These are phyloP conservation scores for Hypericum perforatum DNA, from an alignment of 345 rosid species.

Conservation along the genomic window DNA sequence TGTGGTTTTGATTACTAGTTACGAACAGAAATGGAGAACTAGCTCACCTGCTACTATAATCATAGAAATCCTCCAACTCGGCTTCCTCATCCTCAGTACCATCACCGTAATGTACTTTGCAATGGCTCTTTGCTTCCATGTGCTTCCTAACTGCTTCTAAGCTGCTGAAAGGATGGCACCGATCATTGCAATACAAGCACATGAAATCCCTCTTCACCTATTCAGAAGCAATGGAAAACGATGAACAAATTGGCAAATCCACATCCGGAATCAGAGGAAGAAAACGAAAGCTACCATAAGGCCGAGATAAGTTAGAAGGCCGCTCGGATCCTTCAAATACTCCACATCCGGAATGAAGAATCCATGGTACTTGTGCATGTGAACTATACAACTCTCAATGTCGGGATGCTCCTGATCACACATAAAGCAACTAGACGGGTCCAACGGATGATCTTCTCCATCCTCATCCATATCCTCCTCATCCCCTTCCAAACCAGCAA, in stretches of 20 bases:
- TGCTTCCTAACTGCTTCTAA: constrained; percentile 97
- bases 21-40: neutral
- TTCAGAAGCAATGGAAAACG: neutral
- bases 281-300: constrained; percentile 49
- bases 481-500: constrained; percentile 7
- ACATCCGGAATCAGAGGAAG: neutral
- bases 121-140: constrained; percentile 88
- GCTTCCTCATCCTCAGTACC: constrained; percentile 87
- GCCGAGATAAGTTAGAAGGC: constrained; percentile 74
- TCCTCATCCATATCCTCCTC: constrained; percentile 34
- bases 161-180: constrained; percentile 66
- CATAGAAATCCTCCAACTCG: constrained; percentile 89
- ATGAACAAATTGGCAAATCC: neutral
- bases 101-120: constrained; percentile 88
- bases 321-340: constrained; percentile 79
- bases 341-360: constrained; percentile 83
- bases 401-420: constrained; percentile 52
- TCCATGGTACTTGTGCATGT: constrained; percentile 91
- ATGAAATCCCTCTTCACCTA: constrained; percentile 81
- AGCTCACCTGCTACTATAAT: constrained; percentile 77
- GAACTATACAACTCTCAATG: constrained; percentile 80
- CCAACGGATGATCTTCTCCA: constrained; percentile 32
- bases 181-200: constrained; percentile 85
- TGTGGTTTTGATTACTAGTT: neutral
- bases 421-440: constrained; percentile 83